phyloP scores from a whole-genome alignment of 768 basidiomycete genomes.

The Mycena albidolilacea region DNA sequence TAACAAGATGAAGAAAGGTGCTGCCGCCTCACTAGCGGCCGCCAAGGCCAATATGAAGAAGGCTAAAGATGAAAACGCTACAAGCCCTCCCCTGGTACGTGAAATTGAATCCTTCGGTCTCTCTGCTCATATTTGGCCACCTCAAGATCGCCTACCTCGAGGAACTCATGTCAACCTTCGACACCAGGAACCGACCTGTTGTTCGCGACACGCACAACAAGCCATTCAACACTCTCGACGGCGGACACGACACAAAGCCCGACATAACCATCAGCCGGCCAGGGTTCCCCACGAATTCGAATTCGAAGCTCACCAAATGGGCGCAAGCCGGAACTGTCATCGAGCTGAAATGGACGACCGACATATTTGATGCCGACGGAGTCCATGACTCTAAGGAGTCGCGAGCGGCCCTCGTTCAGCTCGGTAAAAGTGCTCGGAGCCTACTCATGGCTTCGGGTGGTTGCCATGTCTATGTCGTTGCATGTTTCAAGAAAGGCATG shows the following conservation, averaged over 20 bases:
- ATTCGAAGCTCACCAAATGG: neutral
- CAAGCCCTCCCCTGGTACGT: slow-evolving; percentile 3
- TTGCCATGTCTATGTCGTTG: slow-evolving; percentile 19
- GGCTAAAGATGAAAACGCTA: neutral
- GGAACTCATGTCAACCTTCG: neutral
- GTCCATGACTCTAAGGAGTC: neutral
- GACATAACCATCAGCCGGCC: slow-evolving; percentile 21
- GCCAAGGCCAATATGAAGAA: neutral
- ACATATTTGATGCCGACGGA: slow-evolving; percentile 1
- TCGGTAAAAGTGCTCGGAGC: slow-evolving; percentile 23
- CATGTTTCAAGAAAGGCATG: neutral
- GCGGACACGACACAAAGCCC: slow-evolving; percentile 8
- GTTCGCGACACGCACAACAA: slow-evolving; percentile 13
- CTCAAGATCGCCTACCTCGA: slow-evolving; percentile 5
- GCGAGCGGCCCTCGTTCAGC: neutral
- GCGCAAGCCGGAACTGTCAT: slow-evolving; percentile 1
- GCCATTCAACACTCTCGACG: neutral
- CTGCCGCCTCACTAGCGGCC: neutral
- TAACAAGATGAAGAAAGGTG: too few species aligned
- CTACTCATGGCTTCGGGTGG: slow-evolving; percentile 14
- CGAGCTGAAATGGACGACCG: slow-evolving; percentile 17
- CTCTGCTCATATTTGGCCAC: neutral
- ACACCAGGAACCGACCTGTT: neutral
- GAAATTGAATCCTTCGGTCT: too few species aligned
- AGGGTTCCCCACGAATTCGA: neutral